These are phyloP conservation scores for Mucor sp. DNA, from an alignment of 371 early-diverging fungal species.

Conservation along the genomic window DNA sequence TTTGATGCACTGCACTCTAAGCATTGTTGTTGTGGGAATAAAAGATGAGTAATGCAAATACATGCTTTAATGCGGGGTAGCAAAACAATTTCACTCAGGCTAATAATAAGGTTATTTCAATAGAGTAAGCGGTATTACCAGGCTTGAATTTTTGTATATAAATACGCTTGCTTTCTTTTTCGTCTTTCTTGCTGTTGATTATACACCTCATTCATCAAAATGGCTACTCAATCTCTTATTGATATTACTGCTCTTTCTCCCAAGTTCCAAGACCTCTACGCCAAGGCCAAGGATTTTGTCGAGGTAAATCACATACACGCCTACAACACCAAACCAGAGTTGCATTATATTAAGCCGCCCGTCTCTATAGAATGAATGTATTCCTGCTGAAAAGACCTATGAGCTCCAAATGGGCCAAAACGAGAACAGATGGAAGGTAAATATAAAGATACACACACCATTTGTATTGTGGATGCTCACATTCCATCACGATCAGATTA, in stretches of 20 bases:
- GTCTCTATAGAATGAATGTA: constrained; percentile 81
- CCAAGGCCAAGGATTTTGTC: constrained; percentile 76
- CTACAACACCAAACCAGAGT: neutral
- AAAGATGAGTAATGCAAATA: constrained; percentile 18
- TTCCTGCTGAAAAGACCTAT: constrained; percentile 87
- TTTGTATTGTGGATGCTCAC: too few relatives aligned
- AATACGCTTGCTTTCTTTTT: neutral
- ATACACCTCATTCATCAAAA: neutral
- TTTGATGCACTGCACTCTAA: neutral
- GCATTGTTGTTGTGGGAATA: neutral
- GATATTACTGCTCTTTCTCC: constrained; percentile 58
- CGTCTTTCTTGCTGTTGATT: neutral
- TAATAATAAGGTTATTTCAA: constrained; percentile 11
- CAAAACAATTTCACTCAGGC: constrained; percentile 6
- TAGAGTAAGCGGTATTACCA: constrained; percentile 24
- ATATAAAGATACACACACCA: neutral
- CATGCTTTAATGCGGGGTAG: constrained; percentile 15
- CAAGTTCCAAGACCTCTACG: constrained; percentile 67
- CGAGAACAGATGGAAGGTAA: constrained; percentile 80
- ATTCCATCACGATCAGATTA: constrained; percentile 34
- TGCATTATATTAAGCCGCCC: neutral
- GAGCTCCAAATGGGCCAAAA: constrained; percentile 74
- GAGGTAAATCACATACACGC: constrained; percentile 53
- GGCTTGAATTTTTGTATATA: neutral
- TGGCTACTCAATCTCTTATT: constrained; percentile 50